These are phyloP conservation scores for Candida maltosa DNA, from an alignment of 805 yeast species.

Conservation along the genomic window DNA sequence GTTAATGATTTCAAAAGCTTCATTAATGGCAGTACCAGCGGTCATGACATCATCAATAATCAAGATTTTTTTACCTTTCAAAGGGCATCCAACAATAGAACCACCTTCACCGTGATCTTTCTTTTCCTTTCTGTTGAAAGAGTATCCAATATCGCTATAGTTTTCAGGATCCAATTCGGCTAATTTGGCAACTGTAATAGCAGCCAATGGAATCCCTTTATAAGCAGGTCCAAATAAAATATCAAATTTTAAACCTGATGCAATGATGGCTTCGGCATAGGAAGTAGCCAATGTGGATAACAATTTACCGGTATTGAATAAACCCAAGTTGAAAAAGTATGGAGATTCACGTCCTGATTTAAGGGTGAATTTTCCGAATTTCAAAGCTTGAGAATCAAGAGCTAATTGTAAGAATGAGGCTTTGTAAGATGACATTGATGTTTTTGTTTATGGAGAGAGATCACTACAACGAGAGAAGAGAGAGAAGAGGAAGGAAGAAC, in stretches of 20 bases:
- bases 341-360: slow-evolving; percentile 95
- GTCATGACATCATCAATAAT: slow-evolving; percentile 97
- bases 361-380: slow-evolving; percentile 85
- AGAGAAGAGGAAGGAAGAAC: not conserved
- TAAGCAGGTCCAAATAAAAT: slow-evolving; percentile 96
- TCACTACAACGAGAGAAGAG: not conserved
- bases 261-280: slow-evolving; percentile 84
- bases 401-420: slow-evolving; percentile 77
- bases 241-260: slow-evolving; percentile 80
- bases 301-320: slow-evolving; percentile 76
- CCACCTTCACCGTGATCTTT: slow-evolving; percentile 99
- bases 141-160: slow-evolving; percentile 71
- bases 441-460: too few species aligned
- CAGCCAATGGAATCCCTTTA: slow-evolving; percentile 94
- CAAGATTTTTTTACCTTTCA: slow-evolving; percentile 69
- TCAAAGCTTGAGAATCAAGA: slow-evolving; percentile 73
- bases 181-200: slow-evolving; percentile 86
- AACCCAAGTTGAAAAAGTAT: slow-evolving; percentile 92
- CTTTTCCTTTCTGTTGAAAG: slow-evolving; percentile 95
- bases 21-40: slow-evolving; percentile 97
- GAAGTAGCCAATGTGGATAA: slow-evolving; percentile 81
- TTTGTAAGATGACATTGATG: slow-evolving; percentile 37
- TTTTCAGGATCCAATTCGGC: slow-evolving; percentile 86
- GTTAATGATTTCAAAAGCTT: slow-evolving; percentile 79
- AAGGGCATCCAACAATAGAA: slow-evolving; percentile 78